phyloP scores from a whole-genome alignment of 345 rosid genomes.

The Capsella bursapastoris region DNA sequence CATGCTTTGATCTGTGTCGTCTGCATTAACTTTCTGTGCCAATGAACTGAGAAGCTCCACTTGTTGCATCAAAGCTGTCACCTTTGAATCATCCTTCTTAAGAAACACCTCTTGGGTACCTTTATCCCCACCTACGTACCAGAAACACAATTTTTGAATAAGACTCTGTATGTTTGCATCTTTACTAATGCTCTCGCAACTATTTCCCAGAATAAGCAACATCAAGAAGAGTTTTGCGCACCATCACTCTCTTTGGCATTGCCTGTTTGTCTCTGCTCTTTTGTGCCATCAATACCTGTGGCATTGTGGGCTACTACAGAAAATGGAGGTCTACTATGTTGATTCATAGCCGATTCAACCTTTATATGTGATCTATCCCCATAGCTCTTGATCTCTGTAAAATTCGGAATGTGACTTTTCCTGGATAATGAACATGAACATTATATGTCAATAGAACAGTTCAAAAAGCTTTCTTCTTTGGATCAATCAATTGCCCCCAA shows the following conservation, averaged over 20 bases:
- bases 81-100: conserved; percentile 82
- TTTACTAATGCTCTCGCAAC: conserved; percentile 1
- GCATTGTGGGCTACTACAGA: conserved; percentile 62
- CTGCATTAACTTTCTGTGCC: conserved; percentile 70
- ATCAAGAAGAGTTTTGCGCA: conserved; percentile 29
- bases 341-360: conserved; percentile 47
- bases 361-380: conserved; percentile 61
- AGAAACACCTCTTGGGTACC: conserved; percentile 63
- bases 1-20: conserved; percentile 80
- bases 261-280: conserved; percentile 42
- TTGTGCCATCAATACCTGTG: conserved; percentile 36
- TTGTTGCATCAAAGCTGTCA: conserved; percentile 82
- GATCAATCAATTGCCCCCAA: neutral
- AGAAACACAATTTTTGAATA: conserved; percentile 4
- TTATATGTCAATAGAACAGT: conserved; percentile 14
- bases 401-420: conserved; percentile 67
- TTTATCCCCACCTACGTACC: conserved; percentile 54
- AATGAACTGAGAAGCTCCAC: conserved; percentile 89
- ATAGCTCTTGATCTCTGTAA: conserved; percentile 48
- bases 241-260: conserved; percentile 58
- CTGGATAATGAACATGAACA: conserved; percentile 45
- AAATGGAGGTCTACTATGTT: conserved; percentile 68
- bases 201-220: conserved; percentile 28
- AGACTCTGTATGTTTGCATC: conserved; percentile 11
- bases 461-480: conserved; percentile 18